A percentile compares a stretch with the other conserved stretches of the same genome.
These are phyloP conservation scores for Plasmodium blacklocki DNA, from an alignment of 169 alveolate species.

Conservation along the genomic window DNA sequence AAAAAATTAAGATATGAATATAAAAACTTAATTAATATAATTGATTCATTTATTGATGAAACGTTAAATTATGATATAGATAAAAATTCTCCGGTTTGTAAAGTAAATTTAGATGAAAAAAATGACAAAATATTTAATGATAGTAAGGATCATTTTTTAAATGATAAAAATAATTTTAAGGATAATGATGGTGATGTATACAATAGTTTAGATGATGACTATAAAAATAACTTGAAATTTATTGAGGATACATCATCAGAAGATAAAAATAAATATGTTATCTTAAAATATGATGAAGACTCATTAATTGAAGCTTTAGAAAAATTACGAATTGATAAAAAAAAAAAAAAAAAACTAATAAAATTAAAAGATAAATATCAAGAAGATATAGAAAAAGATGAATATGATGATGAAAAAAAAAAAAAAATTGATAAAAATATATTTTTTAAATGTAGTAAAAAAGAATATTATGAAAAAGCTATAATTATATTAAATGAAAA, in stretches of 20 bases:
- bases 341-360: background rate
- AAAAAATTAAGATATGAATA: conserved; percentile 29
- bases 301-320: conserved; percentile 63
- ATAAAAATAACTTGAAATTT: conserved; percentile 13
- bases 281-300: conserved; percentile 64
- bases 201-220: background rate
- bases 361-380: background rate
- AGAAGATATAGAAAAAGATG: background rate
- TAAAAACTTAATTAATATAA: conserved; percentile 18
- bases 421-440: conserved; percentile 25
- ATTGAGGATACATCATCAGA: conserved; percentile 11
- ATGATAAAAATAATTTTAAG: background rate
- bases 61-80: conserved; percentile 6
- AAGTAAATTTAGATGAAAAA: background rate
- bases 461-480: conserved; percentile 46
- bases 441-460: conserved; percentile 53
- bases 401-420: background rate
- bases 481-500: conserved; percentile 27
- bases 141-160: background rate
- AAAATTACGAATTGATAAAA: conserved; percentile 43
- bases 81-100: background rate
- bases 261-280: conserved; percentile 29
- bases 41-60: conserved; percentile 45
- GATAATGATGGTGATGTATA: background rate
- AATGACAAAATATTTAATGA: background rate